Evolutionary conservation across 176 grass and related monocot genomes (phyloP), one percentile per base, ranked within the genome.

Genomic region (Juncus effusus): DNA sequence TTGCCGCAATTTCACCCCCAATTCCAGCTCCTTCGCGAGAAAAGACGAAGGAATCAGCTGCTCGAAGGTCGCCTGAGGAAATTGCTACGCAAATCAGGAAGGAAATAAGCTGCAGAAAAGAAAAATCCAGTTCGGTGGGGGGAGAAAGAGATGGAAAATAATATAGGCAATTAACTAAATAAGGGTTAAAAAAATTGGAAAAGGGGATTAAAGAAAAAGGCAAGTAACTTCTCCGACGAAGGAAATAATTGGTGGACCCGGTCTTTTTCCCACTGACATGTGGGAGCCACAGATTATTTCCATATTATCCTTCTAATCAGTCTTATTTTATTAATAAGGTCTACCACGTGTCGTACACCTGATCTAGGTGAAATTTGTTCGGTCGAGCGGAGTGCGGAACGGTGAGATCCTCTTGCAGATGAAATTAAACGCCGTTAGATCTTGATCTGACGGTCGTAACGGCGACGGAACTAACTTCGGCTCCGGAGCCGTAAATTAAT

Each of bases 41-140:
- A 42, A 64, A 28, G 19, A 28, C 49, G 9, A 52, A 45, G 61
- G 10, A 9, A 13, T 38, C 6, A 64, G 42, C 40, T 68, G 8
- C 47, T 68, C 13, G 64, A 7, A 68, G 64, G 6, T 68, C 11
- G 64, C 54, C 47, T 38, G 64, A 67, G 7, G 19, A 51, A 52
- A 67, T 53, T 67, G 38, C 19, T 13, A 53, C 16, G 54, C 36
- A 38, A 53, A 53, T 36, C 5, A 11, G 9, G 16, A 52, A 16
- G 45, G 38, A 52, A 37, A 38, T 67, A 67, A 54, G 19, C 19
- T 28, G 19, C 19, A 28, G 19, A 28, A 28, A 28, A 55, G 55
- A 8, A 37, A 54, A 70, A 70, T 70, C 64, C 64, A 36, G 19
- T 67, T 54, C 64, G 47, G 64, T 51, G 44, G 38, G 41, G 49